Evolutionary conservation across 2,329 filamentous ascomycete species (phyloP).

Genomic region (Corinectria fuckeliana): DNA sequence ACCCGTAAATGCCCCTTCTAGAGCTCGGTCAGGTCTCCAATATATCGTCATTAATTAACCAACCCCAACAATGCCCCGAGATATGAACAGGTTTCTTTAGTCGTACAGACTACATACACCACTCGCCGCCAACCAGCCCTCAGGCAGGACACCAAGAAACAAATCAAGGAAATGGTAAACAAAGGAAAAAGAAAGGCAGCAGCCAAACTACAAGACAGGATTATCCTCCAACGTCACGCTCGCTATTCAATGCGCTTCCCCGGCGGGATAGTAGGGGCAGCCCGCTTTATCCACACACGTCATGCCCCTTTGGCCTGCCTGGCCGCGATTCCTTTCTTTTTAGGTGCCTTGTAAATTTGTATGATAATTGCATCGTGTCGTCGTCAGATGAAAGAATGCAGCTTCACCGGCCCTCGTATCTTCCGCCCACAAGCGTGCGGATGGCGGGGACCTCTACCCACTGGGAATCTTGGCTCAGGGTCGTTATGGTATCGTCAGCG

Average conservation of each 20-base stretch:
- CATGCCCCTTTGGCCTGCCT: constrained; percentile 28
- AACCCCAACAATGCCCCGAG: neutral
- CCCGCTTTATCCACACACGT: constrained; percentile 44
- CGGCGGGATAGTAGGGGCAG: constrained; percentile 40
- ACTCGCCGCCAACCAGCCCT: constrained; percentile 8
- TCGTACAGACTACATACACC: constrained; percentile 21
- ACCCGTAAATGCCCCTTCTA: neutral
- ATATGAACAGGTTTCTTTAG: constrained; percentile 28
- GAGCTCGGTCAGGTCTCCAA: neutral
- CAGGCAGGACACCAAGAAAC: constrained; percentile 8
- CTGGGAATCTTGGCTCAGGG: constrained; percentile 37
- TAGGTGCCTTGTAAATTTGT: neutral
- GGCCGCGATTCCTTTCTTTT: constrained; percentile 5
- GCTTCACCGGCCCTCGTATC: constrained; percentile 66
- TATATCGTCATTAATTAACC: neutral
- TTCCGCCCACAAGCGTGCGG: constrained; percentile 75
- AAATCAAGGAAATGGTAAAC: constrained; percentile 17
- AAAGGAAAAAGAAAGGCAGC: constrained; percentile 12
- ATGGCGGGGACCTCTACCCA: constrained; percentile 74
- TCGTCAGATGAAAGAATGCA: neutral
- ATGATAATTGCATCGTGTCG: constrained; percentile 15
- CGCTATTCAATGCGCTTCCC: constrained; percentile 40
- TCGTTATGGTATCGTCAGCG: constrained; percentile 55
- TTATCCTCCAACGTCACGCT: constrained; percentile 36
- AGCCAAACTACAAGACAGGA: constrained; percentile 22